Base-by-base conservation (phyloP, 306 rosid genomes). In the Chamaecrista fasciculata region DNA sequence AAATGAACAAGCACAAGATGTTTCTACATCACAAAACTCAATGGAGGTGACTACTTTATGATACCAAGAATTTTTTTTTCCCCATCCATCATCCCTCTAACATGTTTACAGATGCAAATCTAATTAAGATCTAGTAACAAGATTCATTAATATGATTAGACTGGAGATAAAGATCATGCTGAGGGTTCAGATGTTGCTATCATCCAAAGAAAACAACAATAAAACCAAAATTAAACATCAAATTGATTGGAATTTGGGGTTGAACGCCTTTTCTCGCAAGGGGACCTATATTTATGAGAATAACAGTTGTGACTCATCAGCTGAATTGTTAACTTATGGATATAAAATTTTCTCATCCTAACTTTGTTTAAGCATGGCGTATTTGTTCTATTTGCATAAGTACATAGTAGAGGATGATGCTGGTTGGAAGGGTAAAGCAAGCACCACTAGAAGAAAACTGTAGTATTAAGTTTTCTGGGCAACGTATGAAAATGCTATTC, bases 31-130 rank as follows among this genome's bases (percentile, higher is more conserved):
- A 72, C 83, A 3, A 79, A 85, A 78, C 66, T 73, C 89, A 23
- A 85, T 80, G 92, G 97, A 91, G 91, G 95, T 87, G 56, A 71
- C 55, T 69, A 4, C 53, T 72, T 51, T 56, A 29, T 76, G 24
- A 66, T 42, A 53, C 55, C 53, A 26, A 47, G 58, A 78, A 48
- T 62, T 52, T 50, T 29, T 73, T 31, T 69, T 33, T 28, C 46
- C 19, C 36, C 42, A 39, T 34, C 14, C 4, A 4, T 56, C 42
- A n/a, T 53, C 58, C 66, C 53, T 66, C 15, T 50, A 74, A 11
- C 71, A 71, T 67, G 49, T 25, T 21, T 62, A 72, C 46, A 62
- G 44, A 40, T 42, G 49, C 15, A 36, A 58, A 34, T 42, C 43
- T 52, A 48, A 25, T 62, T 42, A 73, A 39, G 67, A 64, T 29